A percentile compares a stretch with the other conserved stretches of the same genome.
Evolutionary conservation across 129 eudicot genomes (phyloP).

Genomic region (Saposhnikovia divaricata): DNA sequence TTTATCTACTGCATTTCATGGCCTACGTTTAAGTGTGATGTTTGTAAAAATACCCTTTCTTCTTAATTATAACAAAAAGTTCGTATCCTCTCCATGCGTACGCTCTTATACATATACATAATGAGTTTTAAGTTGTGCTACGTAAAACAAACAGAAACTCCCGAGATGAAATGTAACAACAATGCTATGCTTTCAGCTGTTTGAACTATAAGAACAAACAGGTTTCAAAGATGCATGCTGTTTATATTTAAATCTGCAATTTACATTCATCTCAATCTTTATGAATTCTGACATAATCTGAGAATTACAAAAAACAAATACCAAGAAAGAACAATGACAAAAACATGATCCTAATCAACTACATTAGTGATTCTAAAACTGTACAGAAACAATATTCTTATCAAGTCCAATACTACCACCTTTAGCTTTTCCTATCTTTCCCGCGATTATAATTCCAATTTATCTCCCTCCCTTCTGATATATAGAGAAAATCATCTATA

Average conservation of each 20-base stretch:
- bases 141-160: not conserved
- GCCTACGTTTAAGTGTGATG: slow-evolving; percentile 7
- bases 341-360: slow-evolving; percentile 17
- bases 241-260: not conserved
- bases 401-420: slow-evolving; percentile 26
- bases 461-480: slow-evolving; percentile 14
- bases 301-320: not conserved
- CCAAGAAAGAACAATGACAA: slow-evolving; percentile 12
- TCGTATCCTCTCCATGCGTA: not conserved
- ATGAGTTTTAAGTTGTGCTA: not conserved
- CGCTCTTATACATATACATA: not conserved
- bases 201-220: too few relatives aligned
- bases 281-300: not conserved
- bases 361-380: slow-evolving; percentile 27
- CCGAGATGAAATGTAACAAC: not conserved
- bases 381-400: slow-evolving; percentile 29
- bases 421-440: not conserved
- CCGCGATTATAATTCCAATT: slow-evolving; percentile 14
- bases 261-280: slow-evolving; percentile 1
- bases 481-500: slow-evolving; percentile 6
- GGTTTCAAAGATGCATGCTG: not conserved
- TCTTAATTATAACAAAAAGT: not conserved
- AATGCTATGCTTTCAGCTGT: not conserved
- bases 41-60: not conserved
- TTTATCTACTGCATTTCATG: slow-evolving; percentile 10